Evolutionary conservation across 257 asterid genomes (phyloP), one percentile per base, ranked within the genome.

Genomic region (Nicotiana attenuata): DNA sequence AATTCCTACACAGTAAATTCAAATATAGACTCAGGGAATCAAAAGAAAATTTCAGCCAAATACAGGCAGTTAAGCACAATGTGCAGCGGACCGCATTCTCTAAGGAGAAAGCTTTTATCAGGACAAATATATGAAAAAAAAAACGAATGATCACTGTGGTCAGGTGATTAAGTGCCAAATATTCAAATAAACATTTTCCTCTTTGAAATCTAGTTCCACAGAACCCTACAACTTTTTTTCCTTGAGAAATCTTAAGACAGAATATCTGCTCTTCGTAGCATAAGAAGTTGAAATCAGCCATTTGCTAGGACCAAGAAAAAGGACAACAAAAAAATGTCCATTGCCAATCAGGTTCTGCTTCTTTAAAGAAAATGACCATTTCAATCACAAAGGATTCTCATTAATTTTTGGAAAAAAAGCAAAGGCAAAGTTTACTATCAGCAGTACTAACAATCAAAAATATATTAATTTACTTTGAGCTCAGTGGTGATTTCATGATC

Each of bases 1-100:
- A 83, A 76, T 22, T 59, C 56, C 89, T 86, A 55, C 77, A 81
- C 63, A 86, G 38, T 47, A 60, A 7, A 45, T 29, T 16, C 35
- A 50, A 77, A 63, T 20, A 55, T 7, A 16, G 1, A 31, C 14
- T 5, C 67, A 14, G 29, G 41, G 9, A 8, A 78, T 31, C 6
- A 35, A 20, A 47, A 50, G 45, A 28, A 19, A 53, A 50, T 45
- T 77, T 69, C 57, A 69, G n/a, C 57, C 56, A 41, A 69, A 41
- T 22, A 38, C n/a, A 69, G 16, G 4, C 26, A 41, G 57, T 45
- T 38, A 69, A 69, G 57, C 55, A 41, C 33, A 64, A 47, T 47
- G 41, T 15, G 41, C 38, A 22, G 61, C 24, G 61, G 20, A 47
- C 61, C 15, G 15, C 20, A 28, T 22, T 73, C 61, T 73, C 61